phyloP scores from a whole-genome alignment of 352 stramenopile genomes.

The Phytophthora uliginosa region DNA sequence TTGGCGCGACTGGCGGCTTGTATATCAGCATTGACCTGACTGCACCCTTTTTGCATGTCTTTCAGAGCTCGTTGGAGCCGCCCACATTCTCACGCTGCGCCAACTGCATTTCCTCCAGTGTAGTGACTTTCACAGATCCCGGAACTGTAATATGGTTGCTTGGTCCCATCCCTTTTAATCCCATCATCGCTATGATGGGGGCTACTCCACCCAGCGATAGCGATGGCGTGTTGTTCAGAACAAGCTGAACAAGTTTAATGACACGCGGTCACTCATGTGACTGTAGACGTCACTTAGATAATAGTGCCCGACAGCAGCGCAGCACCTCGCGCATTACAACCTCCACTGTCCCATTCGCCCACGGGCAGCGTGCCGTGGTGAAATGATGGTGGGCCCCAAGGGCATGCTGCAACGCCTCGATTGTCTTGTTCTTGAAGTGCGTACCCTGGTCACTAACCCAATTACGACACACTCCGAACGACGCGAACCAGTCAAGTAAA shows the following conservation, averaged over 20 bases:
- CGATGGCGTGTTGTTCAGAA: not conserved
- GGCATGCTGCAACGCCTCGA: not conserved
- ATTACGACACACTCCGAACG: not conserved
- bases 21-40: not conserved
- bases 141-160: conserved; percentile 8
- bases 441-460: not conserved
- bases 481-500: not conserved
- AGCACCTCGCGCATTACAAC: not conserved
- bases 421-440: conserved; percentile 1
- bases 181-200: not conserved
- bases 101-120: not conserved
- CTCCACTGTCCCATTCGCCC: not conserved
- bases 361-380: not conserved
- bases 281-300: conserved; percentile 1
- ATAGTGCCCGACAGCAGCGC: not conserved
- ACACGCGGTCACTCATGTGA: conserved; percentile 13
- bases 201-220: not conserved
- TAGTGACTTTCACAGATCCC: not conserved
- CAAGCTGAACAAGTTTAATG: conserved; percentile 23
- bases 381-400: conserved; percentile 6
- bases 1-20: not conserved
- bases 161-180: not conserved
- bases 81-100: not conserved
- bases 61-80: not conserved
- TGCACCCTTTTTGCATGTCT: not conserved